Evolutionary conservation across 106 monocot genomes (phyloP).

Genomic region (Amphibolis antarctica): DNA sequence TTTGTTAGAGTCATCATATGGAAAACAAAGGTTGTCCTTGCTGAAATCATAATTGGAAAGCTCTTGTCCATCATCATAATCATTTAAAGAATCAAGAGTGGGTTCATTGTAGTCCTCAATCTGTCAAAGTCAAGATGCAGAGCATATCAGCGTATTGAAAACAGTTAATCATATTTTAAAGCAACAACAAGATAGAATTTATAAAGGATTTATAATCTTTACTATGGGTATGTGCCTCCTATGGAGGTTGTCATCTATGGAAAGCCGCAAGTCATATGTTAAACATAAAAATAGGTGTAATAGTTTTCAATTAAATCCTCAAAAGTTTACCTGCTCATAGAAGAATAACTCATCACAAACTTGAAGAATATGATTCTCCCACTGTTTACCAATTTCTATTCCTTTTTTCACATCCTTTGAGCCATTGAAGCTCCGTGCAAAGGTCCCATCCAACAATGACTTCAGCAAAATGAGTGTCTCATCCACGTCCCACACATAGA

Average conservation of each 20-base stretch:
- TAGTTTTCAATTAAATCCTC: background rate
- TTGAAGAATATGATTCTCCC: constrained; percentile 82
- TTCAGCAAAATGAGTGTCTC: constrained; percentile 88
- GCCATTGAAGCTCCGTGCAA: constrained; percentile 48
- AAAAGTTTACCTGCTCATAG: constrained; percentile 64
- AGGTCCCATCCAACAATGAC: constrained; percentile 76
- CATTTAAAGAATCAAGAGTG: constrained; percentile 38
- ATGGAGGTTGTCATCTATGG: too few relatives aligned
- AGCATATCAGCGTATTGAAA: constrained; percentile 1
- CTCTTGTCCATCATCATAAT: constrained; percentile 81
- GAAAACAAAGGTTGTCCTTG: constrained; percentile 45
- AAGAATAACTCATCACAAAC: constrained; percentile 72
- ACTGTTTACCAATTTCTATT: constrained; percentile 55
- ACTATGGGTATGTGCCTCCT: background rate
- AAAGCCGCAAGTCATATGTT: background rate
- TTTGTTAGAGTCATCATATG: constrained; percentile 64
- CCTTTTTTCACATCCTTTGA: constrained; percentile 56
- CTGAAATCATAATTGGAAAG: constrained; percentile 79
- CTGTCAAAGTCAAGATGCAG: constrained; percentile 26
- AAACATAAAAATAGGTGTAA: background rate
- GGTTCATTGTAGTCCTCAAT: constrained; percentile 87
- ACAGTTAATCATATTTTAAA: background rate
- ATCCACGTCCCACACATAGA: constrained; percentile 96
- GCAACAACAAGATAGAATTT: background rate
- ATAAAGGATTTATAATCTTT: background rate